Conservation (phyloP, 2,329 filamentous ascomycete genomes). For the Boeremia exigua region DNA sequence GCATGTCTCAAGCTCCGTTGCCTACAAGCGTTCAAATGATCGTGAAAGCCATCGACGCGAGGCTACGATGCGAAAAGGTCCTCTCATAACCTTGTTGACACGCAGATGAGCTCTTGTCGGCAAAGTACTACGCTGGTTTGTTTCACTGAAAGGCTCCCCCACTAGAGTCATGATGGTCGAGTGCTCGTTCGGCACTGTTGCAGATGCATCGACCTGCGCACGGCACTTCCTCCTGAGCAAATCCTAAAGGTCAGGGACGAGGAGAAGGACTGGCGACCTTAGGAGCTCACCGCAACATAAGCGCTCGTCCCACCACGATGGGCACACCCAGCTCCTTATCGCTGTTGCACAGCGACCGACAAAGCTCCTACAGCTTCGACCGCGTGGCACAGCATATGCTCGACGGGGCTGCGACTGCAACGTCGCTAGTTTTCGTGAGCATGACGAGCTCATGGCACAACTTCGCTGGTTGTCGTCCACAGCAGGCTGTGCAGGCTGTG, state of each 20-base stretch:
- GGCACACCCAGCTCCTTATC: conserved; percentile 2
- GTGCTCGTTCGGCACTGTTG: conserved; percentile 17
- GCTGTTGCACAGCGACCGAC: conserved; percentile 23
- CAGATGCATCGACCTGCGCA: conserved; percentile 16
- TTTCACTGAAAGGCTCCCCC: conserved; percentile 8
- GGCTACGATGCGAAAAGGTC: background rate
- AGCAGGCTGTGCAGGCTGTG: conserved; percentile 12
- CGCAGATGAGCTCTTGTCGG: conserved; percentile 9
- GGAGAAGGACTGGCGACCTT: background rate
- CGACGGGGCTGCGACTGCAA: conserved; percentile 16
- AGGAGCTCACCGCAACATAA: conserved; percentile 15
- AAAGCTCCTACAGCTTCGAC: conserved; percentile 12
- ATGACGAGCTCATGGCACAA: conserved; percentile 12
- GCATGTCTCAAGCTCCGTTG: conserved; percentile 1
- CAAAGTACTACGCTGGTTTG: conserved; percentile 1
- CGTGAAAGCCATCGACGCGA: conserved; percentile 1
- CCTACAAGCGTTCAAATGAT: background rate
- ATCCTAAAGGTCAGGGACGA: conserved; percentile 1
- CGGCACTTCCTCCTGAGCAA: conserved; percentile 18
- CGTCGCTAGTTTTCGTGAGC: conserved; percentile 13
- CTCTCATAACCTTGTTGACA: background rate
- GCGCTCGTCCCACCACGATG: conserved; percentile 14
- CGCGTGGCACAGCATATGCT: conserved; percentile 14
- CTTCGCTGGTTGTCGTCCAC: conserved; percentile 16
- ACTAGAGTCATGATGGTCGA: conserved; percentile 18